phyloP scores from a whole-genome alignment of 345 rosid species.

The Eucalyptus polyanthemos region DNA sequence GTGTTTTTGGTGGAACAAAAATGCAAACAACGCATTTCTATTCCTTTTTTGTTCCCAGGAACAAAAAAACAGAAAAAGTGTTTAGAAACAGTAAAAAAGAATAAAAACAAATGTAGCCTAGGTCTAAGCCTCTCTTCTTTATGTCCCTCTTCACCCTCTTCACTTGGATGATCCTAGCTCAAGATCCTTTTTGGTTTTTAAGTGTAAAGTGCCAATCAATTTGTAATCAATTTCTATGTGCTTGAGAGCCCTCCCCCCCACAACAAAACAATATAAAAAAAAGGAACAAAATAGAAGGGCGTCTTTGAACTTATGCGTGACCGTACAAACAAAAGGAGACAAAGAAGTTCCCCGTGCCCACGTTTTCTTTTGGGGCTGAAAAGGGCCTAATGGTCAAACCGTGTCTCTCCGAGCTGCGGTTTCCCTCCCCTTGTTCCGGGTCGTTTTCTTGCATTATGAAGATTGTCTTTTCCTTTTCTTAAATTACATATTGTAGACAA shows the following conservation, averaged over 20 bases:
- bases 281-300: neutral
- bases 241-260: neutral
- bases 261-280: no score
- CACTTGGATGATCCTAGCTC: no score
- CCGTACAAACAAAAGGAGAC: neutral
- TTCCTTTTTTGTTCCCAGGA: accelerated
- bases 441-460: neutral
- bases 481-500: neutral
- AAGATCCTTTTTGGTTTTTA: no score
- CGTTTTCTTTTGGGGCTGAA: neutral
- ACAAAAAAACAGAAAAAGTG: no score
- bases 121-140: no score
- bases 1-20: no score
- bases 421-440: neutral
- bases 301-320: neutral
- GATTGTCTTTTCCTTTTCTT: neutral
- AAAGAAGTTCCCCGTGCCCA: neutral
- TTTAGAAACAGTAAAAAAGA: no score
- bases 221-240: neutral
- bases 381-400: neutral
- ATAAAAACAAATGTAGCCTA: no score
- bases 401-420: neutral
- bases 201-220: neutral
- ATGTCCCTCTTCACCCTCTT: no score
- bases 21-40: accelerated